Conservation (phyloP, 257 asterid genomes). For the Cynanchum wilfordii region DNA sequence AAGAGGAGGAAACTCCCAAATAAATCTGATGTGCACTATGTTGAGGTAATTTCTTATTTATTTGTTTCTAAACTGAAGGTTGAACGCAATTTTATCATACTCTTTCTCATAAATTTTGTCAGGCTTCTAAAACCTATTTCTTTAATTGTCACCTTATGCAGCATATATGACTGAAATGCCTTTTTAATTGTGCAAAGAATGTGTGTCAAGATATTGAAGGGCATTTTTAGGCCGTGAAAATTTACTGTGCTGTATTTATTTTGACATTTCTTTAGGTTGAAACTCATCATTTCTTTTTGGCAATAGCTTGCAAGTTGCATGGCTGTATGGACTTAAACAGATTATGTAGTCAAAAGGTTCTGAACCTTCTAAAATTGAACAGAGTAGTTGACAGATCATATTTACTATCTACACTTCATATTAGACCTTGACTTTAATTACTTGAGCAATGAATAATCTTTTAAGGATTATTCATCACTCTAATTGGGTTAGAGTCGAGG, state of each 20-base stretch:
- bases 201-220: not conserved
- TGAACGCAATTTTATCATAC: not conserved
- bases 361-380: too few relatives aligned
- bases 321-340: not conserved
- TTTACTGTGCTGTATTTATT: not conserved
- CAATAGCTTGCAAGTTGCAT: not conserved
- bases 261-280: not conserved
- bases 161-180: not conserved
- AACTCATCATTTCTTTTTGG: not conserved
- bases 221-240: not conserved
- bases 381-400: too few relatives aligned
- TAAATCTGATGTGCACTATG: slow-evolving; percentile 49
- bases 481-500: not conserved
- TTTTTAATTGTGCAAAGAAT: not conserved
- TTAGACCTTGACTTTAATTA: not conserved
- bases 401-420: not conserved
- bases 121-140: not conserved
- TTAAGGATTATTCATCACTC: not conserved
- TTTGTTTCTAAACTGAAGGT: not conserved
- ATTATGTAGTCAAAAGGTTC: too few relatives aligned
- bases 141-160: not conserved
- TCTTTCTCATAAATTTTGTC: not conserved
- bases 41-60: slow-evolving; percentile 46
- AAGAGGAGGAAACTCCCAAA: slow-evolving; percentile 37
- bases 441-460: not conserved